These are phyloP conservation scores for Wallacemonas rigidus DNA, from an alignment of 208 protist species.

Conservation along the genomic window DNA sequence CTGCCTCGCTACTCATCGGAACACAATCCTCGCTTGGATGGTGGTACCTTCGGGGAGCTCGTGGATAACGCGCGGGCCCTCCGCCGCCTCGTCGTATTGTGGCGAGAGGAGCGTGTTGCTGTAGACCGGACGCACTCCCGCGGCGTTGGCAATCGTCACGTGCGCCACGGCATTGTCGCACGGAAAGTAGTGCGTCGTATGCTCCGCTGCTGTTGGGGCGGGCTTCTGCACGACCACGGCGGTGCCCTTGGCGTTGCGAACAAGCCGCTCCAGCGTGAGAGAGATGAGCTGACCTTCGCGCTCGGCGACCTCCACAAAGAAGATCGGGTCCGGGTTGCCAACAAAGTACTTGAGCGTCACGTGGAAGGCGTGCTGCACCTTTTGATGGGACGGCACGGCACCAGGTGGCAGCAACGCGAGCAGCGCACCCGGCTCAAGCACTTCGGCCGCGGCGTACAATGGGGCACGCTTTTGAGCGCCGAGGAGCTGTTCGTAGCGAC, in stretches of 20 bases:
- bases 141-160: slow-evolving; percentile 52
- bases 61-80: slow-evolving; percentile 21
- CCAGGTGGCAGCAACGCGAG: slow-evolving; percentile 18
- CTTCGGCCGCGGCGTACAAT: slow-evolving; percentile 28
- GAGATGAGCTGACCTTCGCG: slow-evolving; percentile 30
- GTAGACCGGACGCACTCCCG: slow-evolving; percentile 58
- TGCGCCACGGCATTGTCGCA: slow-evolving; percentile 52
- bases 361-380: slow-evolving; percentile 41
- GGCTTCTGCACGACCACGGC: slow-evolving; percentile 29
- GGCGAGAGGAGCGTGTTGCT: slow-evolving; percentile 55
- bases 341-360: slow-evolving; percentile 52
- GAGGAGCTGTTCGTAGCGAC: slow-evolving; percentile 38
- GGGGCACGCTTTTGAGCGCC: slow-evolving; percentile 16
- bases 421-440: slow-evolving; percentile 10
- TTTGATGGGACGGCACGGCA: slow-evolving; percentile 11
- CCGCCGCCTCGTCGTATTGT: slow-evolving; percentile 18
- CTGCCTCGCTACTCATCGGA: neutral
- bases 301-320: slow-evolving; percentile 33
- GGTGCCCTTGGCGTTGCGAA: slow-evolving; percentile 43
- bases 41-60: slow-evolving; percentile 19
- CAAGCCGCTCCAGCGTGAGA: slow-evolving; percentile 40
- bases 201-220: neutral
- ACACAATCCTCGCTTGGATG: slow-evolving; percentile 22
- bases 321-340: slow-evolving; percentile 31
- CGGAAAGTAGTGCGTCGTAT: slow-evolving; percentile 38